Evolutionary conservation across 2,329 filamentous ascomycete genomes (phyloP), one percentile per base, ranked within the genome.

Genomic region (Ophiocordyceps camponoti-rufipedis): DNA sequence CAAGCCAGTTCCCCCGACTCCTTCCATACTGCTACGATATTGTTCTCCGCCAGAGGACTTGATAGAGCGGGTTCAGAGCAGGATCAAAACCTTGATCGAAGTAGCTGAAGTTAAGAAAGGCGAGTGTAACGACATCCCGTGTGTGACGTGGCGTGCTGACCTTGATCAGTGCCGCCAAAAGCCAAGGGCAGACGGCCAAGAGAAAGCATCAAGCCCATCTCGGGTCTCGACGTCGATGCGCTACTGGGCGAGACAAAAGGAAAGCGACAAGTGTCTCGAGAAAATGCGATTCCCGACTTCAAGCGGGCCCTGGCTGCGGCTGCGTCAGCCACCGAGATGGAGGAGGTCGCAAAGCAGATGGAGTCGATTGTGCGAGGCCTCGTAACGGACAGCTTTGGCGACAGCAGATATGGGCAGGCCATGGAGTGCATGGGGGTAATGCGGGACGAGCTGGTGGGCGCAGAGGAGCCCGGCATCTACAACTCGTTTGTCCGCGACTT

Each of bases 281-380:
- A 81, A 10, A 96, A 96, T 51, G 78, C 88, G 1, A 78, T 96
- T 5, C 87, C 91, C 0, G 85, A 89, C 48, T 95, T 94, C 73
- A 93, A 88, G 58, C 85, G 86, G 58, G 72, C 80, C 3, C 68
- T 96, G 14, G 69, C 69, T 1, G 64, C 66, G 1, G 71, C 81
- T 0, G 70, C 75, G 7, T 72, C 79, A 28, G 65, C 81, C 1
- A 65, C 72, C 1, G 69, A 73, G 4, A 74, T 93, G 45, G 69
- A 76, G 48, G 73, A 80, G 16, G 82, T 82, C 1, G 71, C 78
- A 6, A 75, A 78, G 51, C 85, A 93, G 56, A 83, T 96, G 75
- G 77, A 72, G 12, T 58, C 58, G 5, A 80, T 94, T 46, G 74
- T 94, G 41, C 71, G 78, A 47, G 66, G 69, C 8, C 74, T 85